phyloP scores from a whole-genome alignment of 2,329 filamentous ascomycete genomes.

The Aphanoascus verrucosus region DNA sequence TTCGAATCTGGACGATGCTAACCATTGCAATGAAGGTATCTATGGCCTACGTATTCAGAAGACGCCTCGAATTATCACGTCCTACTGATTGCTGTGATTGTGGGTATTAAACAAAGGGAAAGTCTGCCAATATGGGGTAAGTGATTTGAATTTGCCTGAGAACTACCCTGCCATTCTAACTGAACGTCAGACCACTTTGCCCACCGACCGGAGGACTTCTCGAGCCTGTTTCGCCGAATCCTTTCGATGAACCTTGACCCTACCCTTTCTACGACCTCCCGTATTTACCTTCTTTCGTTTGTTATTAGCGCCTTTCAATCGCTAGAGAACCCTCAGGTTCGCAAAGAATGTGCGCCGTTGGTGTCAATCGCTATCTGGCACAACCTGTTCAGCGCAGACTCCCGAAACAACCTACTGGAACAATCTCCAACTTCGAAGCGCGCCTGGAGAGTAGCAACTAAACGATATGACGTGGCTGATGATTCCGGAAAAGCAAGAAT shows the following conservation, averaged over 20 bases:
- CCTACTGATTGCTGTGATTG: constrained; percentile 70
- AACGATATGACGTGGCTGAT: constrained; percentile 79
- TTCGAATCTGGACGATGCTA: constrained; percentile 11
- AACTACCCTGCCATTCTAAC: constrained; percentile 24
- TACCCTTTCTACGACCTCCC: constrained; percentile 54
- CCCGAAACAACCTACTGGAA: constrained; percentile 62
- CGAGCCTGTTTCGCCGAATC: constrained; percentile 75
- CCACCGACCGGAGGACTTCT: constrained; percentile 69
- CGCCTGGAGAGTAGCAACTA: constrained; percentile 77
- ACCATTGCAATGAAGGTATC: constrained; percentile 44
- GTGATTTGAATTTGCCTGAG: not conserved
- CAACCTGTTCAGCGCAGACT: constrained; percentile 67
- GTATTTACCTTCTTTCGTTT: constrained; percentile 78
- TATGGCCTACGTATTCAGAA: constrained; percentile 88
- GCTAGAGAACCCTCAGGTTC: constrained; percentile 73
- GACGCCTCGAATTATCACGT: constrained; percentile 87
- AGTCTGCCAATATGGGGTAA: constrained; percentile 76
- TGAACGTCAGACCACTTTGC: constrained; percentile 56
- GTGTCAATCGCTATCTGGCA: constrained; percentile 96
- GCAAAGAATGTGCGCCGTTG: constrained; percentile 91
- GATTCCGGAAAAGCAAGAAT: constrained; percentile 65
- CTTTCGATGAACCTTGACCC: constrained; percentile 73
- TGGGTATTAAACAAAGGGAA: constrained; percentile 80
- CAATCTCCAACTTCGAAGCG: constrained; percentile 68
- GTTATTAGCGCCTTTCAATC: constrained; percentile 89